Base-by-base conservation (phyloP, 2,329 filamentous ascomycete genomes). In the Cytospora piceicola region DNA sequence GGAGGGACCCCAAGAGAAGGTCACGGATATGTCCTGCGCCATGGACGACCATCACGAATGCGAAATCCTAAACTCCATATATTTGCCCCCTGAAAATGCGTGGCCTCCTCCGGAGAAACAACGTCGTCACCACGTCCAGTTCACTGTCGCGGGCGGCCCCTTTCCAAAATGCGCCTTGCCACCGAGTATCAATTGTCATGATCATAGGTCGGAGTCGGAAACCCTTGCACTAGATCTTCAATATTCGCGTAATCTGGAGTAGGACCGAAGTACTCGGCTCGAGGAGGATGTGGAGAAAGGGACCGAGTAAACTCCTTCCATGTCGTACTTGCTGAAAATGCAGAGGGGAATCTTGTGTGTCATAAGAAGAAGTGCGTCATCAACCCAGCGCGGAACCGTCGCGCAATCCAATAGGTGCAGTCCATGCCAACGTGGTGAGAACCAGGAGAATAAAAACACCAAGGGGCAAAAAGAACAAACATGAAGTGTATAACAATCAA, bases 31-130 rank as follows among this genome's bases (percentile, higher is more conserved):
- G 61, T 61, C 56, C 24, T 67, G 57, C 65, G 55, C 57, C 61
- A 53, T 24, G 34, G 54, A 63, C 61, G 46, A 34, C 52, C 58
- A 64, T 59, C 62, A 58, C 34, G 39, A 55, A 61, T 67, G 65
- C 65, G 62, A 58, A 64, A 58, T 49, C 62, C 65, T 36, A 61
- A 67, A 67, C 62, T 67, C 65, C 65, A 56, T 61, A 36, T 58
- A 53, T 57, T 67, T 49, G 46, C 59, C 65, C 65, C 63, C 56
- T 65, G 54, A 65, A 65, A 67, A 67, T 65, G 65, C 58, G 46
- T 65, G 62, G 58, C 63, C 58, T 58, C 60, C 53, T 59, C 53
- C 52, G 42, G 36, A 52, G 57, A 34, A 60, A 53, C 58, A 55
- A 27, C 54, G 62, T 36, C 15, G 34, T 32, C 52, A 46, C 57